Evolutionary conservation across 2,329 filamentous ascomycete genomes (phyloP).

Genomic region (Apiospora sp.): DNA sequence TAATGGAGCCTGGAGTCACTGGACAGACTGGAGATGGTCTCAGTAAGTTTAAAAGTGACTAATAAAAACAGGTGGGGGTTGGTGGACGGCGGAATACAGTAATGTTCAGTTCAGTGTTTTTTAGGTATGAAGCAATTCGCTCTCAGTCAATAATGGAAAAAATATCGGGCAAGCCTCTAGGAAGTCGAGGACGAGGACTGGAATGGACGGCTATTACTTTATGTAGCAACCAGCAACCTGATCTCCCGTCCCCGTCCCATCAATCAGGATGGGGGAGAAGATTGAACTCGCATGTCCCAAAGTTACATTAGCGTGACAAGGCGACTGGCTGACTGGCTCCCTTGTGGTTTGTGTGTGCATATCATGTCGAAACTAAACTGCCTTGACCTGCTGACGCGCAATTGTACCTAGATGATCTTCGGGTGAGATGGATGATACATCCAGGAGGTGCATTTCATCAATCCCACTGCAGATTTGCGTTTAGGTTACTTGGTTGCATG

Average conservation of each 20-base stretch:
- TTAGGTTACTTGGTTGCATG: background rate
- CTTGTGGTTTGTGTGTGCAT: conserved; percentile 5
- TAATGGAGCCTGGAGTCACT: background rate
- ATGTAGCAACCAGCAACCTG: background rate
- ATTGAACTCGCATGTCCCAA: background rate
- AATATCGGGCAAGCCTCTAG: background rate
- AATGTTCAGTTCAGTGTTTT: background rate
- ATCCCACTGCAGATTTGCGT: background rate
- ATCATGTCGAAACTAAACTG: background rate
- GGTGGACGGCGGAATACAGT: conserved; percentile 1
- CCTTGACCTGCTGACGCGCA: conserved; percentile 16
- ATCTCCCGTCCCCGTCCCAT: background rate
- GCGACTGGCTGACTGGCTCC: conserved; percentile 7
- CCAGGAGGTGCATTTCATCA: background rate
- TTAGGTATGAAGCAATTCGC: conserved; percentile 4
- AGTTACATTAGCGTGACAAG: background rate
- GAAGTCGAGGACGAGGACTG: background rate
- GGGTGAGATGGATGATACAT: conserved; percentile 8
- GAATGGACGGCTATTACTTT: background rate
- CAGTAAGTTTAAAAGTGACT: conserved; percentile 12
- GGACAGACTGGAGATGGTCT: conserved; percentile 18
- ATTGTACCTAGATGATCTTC: conserved; percentile 7
- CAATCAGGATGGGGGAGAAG: background rate
- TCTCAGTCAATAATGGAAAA: background rate
- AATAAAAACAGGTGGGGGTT: conserved; percentile 11